phyloP scores from a whole-genome alignment of 2,329 filamentous ascomycete species.

The Beauveria brongniartii region DNA sequence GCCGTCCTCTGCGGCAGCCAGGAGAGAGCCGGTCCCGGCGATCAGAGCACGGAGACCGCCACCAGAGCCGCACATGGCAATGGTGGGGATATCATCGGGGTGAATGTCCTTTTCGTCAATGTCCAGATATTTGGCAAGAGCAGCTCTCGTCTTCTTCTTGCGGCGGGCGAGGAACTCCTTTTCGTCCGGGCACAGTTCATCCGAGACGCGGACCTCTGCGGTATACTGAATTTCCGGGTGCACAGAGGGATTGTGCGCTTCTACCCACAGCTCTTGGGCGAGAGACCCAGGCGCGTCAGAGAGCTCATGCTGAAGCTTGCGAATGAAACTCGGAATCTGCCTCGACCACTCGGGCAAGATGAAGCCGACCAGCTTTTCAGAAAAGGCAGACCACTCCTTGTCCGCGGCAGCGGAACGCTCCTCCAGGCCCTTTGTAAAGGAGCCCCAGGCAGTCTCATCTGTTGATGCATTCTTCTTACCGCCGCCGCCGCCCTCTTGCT shows the following conservation, averaged over 20 bases:
- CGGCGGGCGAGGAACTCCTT: slow-evolving; percentile 63
- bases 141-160: slow-evolving; percentile 58
- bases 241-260: slow-evolving; percentile 73
- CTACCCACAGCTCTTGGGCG: slow-evolving; percentile 87
- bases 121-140: slow-evolving; percentile 73
- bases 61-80: slow-evolving; percentile 90
- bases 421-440: slow-evolving; percentile 40
- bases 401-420: slow-evolving; percentile 47
- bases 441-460: slow-evolving; percentile 34
- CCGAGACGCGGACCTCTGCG: slow-evolving; percentile 73
- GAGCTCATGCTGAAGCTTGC: slow-evolving; percentile 79
- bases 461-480: not conserved
- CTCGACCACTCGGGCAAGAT: slow-evolving; percentile 80
- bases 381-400: slow-evolving; percentile 45
- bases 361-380: slow-evolving; percentile 56
- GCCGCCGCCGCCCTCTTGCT: slow-evolving; percentile 5
- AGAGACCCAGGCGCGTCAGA: slow-evolving; percentile 82
- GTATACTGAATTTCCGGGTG: slow-evolving; percentile 84
- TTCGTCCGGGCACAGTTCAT: slow-evolving; percentile 76
- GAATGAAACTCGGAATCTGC: slow-evolving; percentile 64
- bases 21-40: slow-evolving; percentile 78
- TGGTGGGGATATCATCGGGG: slow-evolving; percentile 84
- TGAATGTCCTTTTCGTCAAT: slow-evolving; percentile 75
- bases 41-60: slow-evolving; percentile 86
- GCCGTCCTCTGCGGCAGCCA: slow-evolving; percentile 77